Percentiles rank a stretch among this genome's conserved stretches.
These are phyloP conservation scores for Xylariomycetidae sp. DNA, from an alignment of 2,329 filamentous ascomycete species.

Conservation along the genomic window DNA sequence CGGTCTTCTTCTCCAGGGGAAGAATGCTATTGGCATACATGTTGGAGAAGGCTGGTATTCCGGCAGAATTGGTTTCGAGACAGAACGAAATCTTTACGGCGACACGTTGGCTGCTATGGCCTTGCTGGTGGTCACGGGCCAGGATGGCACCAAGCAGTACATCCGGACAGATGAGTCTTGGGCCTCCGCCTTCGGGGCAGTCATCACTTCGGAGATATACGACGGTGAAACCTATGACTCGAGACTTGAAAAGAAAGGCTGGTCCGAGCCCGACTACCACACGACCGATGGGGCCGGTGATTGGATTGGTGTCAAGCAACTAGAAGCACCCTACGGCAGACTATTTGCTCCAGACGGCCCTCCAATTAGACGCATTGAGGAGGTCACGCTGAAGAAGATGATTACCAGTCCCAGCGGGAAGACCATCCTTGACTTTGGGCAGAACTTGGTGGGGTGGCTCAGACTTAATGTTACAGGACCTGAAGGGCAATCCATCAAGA, in stretches of 20 bases:
- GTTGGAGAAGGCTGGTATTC: conserved; percentile 50
- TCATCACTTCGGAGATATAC: conserved; percentile 24
- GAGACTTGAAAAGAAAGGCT: conserved; percentile 18
- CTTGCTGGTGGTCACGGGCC: conserved; percentile 20
- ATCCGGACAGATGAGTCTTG: conserved; percentile 28
- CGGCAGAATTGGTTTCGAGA: conserved; percentile 31
- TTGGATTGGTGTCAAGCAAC: conserved; percentile 26
- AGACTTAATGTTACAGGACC: conserved; percentile 27
- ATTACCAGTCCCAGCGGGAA: conserved; percentile 35
- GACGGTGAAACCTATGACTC: conserved; percentile 29
- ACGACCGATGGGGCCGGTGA: conserved; percentile 27
- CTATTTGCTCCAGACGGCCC: conserved; percentile 28
- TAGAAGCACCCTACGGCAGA: conserved; percentile 14
- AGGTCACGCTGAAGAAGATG: conserved; percentile 19
- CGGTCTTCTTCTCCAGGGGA: conserved; percentile 28
- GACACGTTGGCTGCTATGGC: conserved; percentile 27
- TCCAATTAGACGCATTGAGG: conserved; percentile 25
- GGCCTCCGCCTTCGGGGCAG: conserved; percentile 18
- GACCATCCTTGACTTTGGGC: conserved; percentile 45
- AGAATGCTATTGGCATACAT: conserved; percentile 39
- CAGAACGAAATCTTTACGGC: conserved; percentile 25
- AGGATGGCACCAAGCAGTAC: conserved; percentile 12
- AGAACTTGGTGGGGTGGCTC: conserved; percentile 43
- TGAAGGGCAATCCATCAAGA: conserved; percentile 35
- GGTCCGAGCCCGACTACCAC: conserved; percentile 12